Base-by-base conservation (phyloP, 2,329 filamentous ascomycete genomes). In the Alternaria solani region DNA sequence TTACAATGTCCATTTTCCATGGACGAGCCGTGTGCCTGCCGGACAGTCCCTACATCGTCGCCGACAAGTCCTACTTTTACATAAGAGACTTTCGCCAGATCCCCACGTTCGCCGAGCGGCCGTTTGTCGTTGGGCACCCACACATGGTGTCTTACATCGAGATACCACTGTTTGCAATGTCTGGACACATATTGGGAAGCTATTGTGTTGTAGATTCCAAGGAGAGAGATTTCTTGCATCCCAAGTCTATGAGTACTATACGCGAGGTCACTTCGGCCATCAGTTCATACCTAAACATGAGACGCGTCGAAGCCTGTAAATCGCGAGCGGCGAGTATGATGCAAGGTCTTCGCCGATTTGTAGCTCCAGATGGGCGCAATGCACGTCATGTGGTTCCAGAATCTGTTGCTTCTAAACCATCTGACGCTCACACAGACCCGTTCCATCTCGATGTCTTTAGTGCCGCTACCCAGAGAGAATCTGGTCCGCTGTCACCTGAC, bases 171-270 rank as follows among this genome's bases (percentile, higher is more conserved):
- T 42, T 38, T 9, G 57, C 61, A 2, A 52, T 55, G 20, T 58
- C 54, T 18, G 61, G 61, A 34, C 41, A 61, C 18, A 58, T 64
- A 43, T 8, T 64, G 42, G 61, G 61, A 30, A 61, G 58, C 25
- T 64, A 64, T 7, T 64, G 61, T 44, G 54, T 61, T 2, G 58
- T 64, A 7, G 61, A 64, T 46, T 38, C 56, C 36, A 58, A 61
- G 36, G 32, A 48, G 32, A 47, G 46, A 41, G 58, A 58, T 23
- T 61, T 61, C 14, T n/a, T 58, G 26, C 30, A 51, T 30, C 61
- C 61, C n/a, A 38, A 49, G 25, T 36, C 54, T n/a, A 23, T 62
- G 44, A n/a, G 30, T 14, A 42, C 32, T 20, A 25, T 62, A 6
- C 55, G 55, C 16, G 61, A 63, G 43, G 44, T 54, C 26, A 51